Percentiles rank a stretch among this genome's conserved stretches.
These are phyloP conservation scores for Fusarium nisikadoi DNA, from an alignment of 2,329 filamentous ascomycete genomes.

Conservation along the genomic window DNA sequence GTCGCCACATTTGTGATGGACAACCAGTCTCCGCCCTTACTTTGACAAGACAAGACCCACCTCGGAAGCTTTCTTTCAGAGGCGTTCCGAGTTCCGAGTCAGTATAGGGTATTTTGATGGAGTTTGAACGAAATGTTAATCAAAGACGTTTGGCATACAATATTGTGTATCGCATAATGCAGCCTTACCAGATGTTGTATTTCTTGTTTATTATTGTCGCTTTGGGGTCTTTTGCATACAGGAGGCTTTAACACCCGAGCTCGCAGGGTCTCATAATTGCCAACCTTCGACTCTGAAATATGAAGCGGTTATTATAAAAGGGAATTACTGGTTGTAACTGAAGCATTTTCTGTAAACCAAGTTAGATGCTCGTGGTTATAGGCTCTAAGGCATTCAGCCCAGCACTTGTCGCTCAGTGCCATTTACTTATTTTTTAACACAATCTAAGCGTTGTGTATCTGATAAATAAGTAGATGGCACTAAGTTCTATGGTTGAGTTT, in stretches of 20 bases:
- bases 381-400: no score
- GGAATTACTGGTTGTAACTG: no score
- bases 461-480: no score
- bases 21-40: background rate
- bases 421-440: no score
- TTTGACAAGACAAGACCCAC: background rate
- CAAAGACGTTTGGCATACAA: background rate
- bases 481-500: no score
- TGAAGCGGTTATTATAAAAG: no score
- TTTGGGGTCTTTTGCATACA: background rate
- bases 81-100: background rate
- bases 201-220: background rate
- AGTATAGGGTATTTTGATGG: background rate
- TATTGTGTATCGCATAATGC: background rate
- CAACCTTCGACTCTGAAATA: no score
- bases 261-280: background rate
- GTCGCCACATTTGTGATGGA: background rate
- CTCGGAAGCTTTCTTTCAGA: background rate
- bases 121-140: background rate
- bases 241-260: rapidly evolving
- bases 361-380: rapidly evolving
- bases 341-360: no score
- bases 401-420: background rate
- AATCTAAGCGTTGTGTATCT: no score
- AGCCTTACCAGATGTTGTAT: rapidly evolving